Base-by-base conservation (phyloP, 208 protist species). In the Leishmania lainsoni region DNA sequence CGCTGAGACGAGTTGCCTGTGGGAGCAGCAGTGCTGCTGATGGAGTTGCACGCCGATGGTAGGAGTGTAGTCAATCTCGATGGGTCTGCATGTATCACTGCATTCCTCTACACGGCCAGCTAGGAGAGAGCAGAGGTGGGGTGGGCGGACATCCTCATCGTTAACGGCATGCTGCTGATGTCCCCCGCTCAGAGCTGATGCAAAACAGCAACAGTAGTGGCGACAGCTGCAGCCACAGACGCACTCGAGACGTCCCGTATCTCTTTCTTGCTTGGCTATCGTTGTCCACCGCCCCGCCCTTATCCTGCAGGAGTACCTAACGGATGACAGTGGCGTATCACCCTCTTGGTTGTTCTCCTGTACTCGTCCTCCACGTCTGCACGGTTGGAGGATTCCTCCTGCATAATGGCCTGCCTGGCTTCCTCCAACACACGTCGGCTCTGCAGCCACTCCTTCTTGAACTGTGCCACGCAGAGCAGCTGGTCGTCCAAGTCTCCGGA, bases 381-480 rank as follows among this genome's bases (percentile, higher is more conserved):
- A 16, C 86, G 77, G 0, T n/a, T 3, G 0, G 65, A 58, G 22
- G 75, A 54, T 76, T 97, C 92, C 49, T 84, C 85, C 45, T 76
- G 61, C 69, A 94, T 78, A 48, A 98, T 32, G n/a, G 88, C 76
- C 66, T 91, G 86, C 10, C 95, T 79, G 65, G 84, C 89, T 26
- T 81, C 84, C 83, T 96, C 92, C 26, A 94, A 81, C 48, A 84
- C 71, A 49, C 81, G 82, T 14, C 90, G 87, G 76, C 94, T 90
- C 76, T 89, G 85, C 65, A 98, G 81, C 93, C 95, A 98, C 81
- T 93, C 84, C 75, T 96, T 91, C 81, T 96, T 95, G 68, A 97
- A 94, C 80, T 96, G 88, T 5, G 90, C 80, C 6, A 98, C 92
- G 75, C 91, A 96, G 39, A 92, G 42, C 42, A 96, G 86, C 80